Evolutionary conservation across 2,329 filamentous ascomycete species (phyloP), one percentile per base, ranked within the genome.

Genomic region (Knoxdaviesia capensis): DNA sequence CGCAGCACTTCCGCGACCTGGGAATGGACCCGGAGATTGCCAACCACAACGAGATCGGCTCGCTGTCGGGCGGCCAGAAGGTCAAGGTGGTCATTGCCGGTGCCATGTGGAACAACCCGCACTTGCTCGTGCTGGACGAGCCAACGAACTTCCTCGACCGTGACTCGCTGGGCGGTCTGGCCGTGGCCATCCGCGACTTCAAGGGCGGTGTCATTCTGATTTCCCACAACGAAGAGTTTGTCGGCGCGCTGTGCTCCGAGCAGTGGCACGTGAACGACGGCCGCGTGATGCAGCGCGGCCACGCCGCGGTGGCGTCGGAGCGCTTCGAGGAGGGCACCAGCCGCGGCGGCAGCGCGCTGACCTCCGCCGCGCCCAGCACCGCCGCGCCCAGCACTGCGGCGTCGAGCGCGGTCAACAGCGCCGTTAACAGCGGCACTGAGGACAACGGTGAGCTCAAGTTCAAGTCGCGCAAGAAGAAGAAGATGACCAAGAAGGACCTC

Each of bases 141-240:
- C 90, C 90, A 45, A 96, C 90, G 58, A 98, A 98, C 68, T 98
- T 94, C 73, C 77, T 98, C 68, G 90, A 98, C 57, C 86, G 90
- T 52, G 90, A 98, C 64, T 94, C 87, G 10, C 78, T 98, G 11
- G 92, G 90, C 55, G 90, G 88, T 60, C 74, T 98, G 43, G 87
- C 90, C n/a, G 86, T 94, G 36, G 90, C 90, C 50, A 96, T 98
- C 54, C 84, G 87, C 51, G 90, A 96, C 56, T 98, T 92, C 75
- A 92, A 86, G 67, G 90, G 90, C 50, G 90, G 90, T 60, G 90
- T 98, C 2, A 87, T 98, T 49, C 93, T 98, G 78, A 98, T 98
- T 61, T 94, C 87, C 47, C 90, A 98, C 65, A 96, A 98, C 72
- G 87, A 96, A 57, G 90, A 98, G 60, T 98, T 98, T 54, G 87